Evolutionary conservation across 305 asterid genomes (phyloP), one percentile per base, ranked within the genome.

Genomic region (Solanum aculeatissimum): DNA sequence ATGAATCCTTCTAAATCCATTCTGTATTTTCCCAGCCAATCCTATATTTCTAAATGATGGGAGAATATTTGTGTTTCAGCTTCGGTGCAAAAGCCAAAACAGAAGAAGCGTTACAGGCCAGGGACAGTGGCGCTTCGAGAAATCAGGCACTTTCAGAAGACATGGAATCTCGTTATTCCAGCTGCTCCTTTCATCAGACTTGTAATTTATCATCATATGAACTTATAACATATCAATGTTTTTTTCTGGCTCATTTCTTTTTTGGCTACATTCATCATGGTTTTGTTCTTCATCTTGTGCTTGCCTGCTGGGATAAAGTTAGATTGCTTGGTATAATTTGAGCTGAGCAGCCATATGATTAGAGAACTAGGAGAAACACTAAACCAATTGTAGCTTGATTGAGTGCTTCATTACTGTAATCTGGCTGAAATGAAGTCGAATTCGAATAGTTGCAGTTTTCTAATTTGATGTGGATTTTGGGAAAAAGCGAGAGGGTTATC

Each of bases 91-190:
- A 53, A 82, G 11, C 38, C 43, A 63, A 81, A 23, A 12, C 91
- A 86, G 21, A 91, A 87, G 84, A 71, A 87, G 38, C 90, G 98
- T 55, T 87, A 85, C 85, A 92, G 87, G 90, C 95, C 95, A 0
- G 99, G 99, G 81, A 88, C 92, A 9, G 94, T 83, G 57, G 98
- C 99, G 49, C 89, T 96, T 57, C 95, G 97, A 4, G 99, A 96
- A 92, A 96, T 96, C 80, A 92, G 97, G 86, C 92, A 85, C 84
- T 93, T 89, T 69, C 99, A 96, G 87, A 94, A 90, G 91, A 86
- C 95, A 1, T 69, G 83, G 85, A 42, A 84, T 18, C 99, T 93
- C 81, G 86, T 96, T 15, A 90, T 96, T 85, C 99, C 99, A 27
- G 94, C 93, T 87, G 97, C 98, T 74, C 97, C 98, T 13, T 96